Conservation (phyloP, 2,329 filamentous ascomycete genomes). For the Curvularia eragrostidis region DNA sequence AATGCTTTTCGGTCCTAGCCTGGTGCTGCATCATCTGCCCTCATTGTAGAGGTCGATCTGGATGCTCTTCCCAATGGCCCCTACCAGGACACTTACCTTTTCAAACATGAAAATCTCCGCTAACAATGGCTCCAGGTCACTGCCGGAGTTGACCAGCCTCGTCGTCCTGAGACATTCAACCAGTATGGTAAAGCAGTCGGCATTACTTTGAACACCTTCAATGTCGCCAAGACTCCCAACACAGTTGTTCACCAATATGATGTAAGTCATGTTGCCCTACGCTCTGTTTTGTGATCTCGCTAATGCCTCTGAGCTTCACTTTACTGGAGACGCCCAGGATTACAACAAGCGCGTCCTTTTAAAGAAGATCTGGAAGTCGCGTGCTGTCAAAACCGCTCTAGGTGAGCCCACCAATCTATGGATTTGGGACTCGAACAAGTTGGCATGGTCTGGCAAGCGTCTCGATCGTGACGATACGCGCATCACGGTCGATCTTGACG, state of each 20-base stretch:
- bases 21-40: constrained; percentile 16
- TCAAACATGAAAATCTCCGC: constrained; percentile 31
- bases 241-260: constrained; percentile 82
- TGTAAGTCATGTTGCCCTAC: constrained; percentile 60
- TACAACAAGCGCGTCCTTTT: constrained; percentile 67
- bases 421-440: constrained; percentile 82
- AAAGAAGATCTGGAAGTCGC: constrained; percentile 77
- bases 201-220: constrained; percentile 74
- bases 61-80: constrained; percentile 6
- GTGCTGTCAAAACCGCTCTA: constrained; percentile 63
- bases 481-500: constrained; percentile 74
- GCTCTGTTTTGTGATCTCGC: not conserved
- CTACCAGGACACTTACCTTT: constrained; percentile 23
- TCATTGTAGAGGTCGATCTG: constrained; percentile 16
- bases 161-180: constrained; percentile 48
- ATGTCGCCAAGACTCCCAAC: constrained; percentile 66
- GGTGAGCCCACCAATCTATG: constrained; percentile 55
- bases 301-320: constrained; percentile 62
- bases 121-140: constrained; percentile 33
- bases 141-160: constrained; percentile 37
- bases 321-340: constrained; percentile 65
- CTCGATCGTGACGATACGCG: constrained; percentile 41
- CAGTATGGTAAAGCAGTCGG: constrained; percentile 49
- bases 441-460: constrained; percentile 71
- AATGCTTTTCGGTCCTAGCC: constrained; percentile 16